Conservation (phyloP, 176 grass and related monocot genomes). For the Oropetium thomaeum region DNA sequence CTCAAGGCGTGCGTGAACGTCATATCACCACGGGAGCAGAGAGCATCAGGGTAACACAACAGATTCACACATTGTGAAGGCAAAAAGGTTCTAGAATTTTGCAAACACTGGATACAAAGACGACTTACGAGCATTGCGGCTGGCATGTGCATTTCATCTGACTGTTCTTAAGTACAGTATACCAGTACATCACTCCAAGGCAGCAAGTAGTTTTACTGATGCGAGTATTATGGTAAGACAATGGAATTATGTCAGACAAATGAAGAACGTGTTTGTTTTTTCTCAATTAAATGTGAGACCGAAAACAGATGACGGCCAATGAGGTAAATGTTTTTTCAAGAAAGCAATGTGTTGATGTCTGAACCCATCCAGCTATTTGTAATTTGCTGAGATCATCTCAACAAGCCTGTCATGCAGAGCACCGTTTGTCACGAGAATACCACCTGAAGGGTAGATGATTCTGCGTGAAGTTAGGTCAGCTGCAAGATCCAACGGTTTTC, state of each 20-base stretch:
- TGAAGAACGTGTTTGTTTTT: background rate
- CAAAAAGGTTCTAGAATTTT: constrained; percentile 13
- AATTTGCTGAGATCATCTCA: constrained; percentile 68
- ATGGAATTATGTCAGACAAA: background rate
- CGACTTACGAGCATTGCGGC: background rate
- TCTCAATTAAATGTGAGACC: background rate
- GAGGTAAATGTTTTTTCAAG: background rate
- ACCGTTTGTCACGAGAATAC: constrained; percentile 77
- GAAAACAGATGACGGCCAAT: background rate
- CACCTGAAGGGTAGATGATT: constrained; percentile 72
- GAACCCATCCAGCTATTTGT: constrained; percentile 18
- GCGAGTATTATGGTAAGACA: background rate
- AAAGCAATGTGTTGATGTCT: background rate
- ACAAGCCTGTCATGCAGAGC: constrained; percentile 58
- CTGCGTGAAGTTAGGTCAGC: constrained; percentile 69
- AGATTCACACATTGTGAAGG: constrained; percentile 38
- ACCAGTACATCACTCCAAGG: background rate
- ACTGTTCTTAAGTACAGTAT: background rate
- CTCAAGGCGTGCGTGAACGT: constrained; percentile 24
- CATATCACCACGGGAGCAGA: constrained; percentile 2
- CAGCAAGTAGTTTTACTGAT: background rate
- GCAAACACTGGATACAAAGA: background rate
- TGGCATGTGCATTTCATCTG: background rate
- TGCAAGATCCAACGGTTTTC: constrained; percentile 61
- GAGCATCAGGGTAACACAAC: constrained; percentile 5